Conservation (phyloP, 768 basidiomycete genomes). For the Lanmaoa pseudosensibilis region DNA sequence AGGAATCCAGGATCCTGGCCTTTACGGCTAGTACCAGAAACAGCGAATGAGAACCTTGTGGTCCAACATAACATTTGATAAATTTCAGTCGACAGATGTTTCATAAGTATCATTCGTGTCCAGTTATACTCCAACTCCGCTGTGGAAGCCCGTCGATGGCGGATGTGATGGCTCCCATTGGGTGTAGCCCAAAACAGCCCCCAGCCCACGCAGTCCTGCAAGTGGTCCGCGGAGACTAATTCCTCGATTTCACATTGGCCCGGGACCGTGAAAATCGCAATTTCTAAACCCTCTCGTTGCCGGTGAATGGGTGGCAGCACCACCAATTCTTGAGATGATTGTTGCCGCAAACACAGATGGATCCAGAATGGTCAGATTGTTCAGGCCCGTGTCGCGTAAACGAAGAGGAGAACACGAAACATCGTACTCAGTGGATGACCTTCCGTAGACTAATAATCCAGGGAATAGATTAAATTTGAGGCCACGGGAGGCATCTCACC, state of each 20-base stretch:
- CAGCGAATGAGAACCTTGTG: slow-evolving; percentile 8
- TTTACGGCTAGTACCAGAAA: slow-evolving; percentile 17
- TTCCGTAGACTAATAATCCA: too few relatives aligned
- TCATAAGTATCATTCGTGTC: slow-evolving; percentile 20
- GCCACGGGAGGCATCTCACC: too few relatives aligned
- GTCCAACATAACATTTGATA: slow-evolving; percentile 13
- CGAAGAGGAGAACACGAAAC: slow-evolving; percentile 4
- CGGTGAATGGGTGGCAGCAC: slow-evolving; percentile 6
- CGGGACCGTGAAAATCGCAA: slow-evolving; percentile 1
- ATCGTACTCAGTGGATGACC: too few relatives aligned
- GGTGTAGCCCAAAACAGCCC: slow-evolving; percentile 11
- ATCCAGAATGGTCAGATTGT: slow-evolving; percentile 4
- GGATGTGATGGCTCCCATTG: slow-evolving; percentile 19
- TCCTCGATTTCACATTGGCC: slow-evolving; percentile 5
- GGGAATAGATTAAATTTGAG: too few relatives aligned
- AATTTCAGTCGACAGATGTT: slow-evolving; percentile 16
- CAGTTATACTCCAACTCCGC: slow-evolving; percentile 10
- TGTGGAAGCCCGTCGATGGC: slow-evolving; percentile 27
- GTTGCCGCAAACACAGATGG: neutral
- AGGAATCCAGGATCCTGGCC: neutral
- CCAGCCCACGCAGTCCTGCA: slow-evolving; percentile 16
- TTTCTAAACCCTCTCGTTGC: slow-evolving; percentile 4
- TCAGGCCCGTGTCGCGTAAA: slow-evolving; percentile 10
- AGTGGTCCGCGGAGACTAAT: slow-evolving; percentile 27
- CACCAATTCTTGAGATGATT: neutral